Evolutionary conservation across 2,329 filamentous ascomycete species (phyloP), one percentile per base, ranked within the genome.

Genomic region (Didymella lethalis): DNA sequence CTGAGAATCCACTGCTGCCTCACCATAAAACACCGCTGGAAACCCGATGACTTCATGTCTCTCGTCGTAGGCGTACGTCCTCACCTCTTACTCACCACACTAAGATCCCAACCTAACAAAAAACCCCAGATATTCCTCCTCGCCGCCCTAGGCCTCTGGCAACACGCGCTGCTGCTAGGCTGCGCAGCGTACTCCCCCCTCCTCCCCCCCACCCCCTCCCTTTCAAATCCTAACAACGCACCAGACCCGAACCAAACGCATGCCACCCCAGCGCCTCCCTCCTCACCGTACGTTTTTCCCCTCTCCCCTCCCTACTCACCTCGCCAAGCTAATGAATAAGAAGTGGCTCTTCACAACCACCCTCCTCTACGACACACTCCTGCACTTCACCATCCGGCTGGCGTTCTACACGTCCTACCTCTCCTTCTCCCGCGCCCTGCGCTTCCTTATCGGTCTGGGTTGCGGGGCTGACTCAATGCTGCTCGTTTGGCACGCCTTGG

Each of bases 1-100:
- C 31, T 45, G 10, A 25, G 58, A 16, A 36, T 32, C 20, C 54
- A 61, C 32, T 57, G 46, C 41, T 54, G 58, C 32, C 48, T 20
- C 10, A 36, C 2, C 20, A 14, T 57, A 10, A 56, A 44, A n/a
- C 58, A 41, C 6, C 31, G n/a, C 4, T 57, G 54, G 58, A 54
- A 38, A 20, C 23, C 48, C n/a, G 53, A 61, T 44, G 58, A 57
- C 46, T 44, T 45, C 18, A 43, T 61, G 49, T 49, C 58, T n/a
- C 2, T 61, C 26, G 8, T 54, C n/a, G 26, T 57, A 16, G 49
- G 54, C 1, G 45, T 61, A 45, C 41, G 48, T 29, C 4, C 3
- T 20, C 26, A 14, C 2, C 16, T 8, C 1, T n/a, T 2, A 18
- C 40, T 3, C 3, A 23, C 23, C 23, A 23, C 23, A 23, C 23